These are phyloP conservation scores for Naganishia cerealis DNA, from an alignment of 1,284 basidiomycete genomes.

Conservation along the genomic window DNA sequence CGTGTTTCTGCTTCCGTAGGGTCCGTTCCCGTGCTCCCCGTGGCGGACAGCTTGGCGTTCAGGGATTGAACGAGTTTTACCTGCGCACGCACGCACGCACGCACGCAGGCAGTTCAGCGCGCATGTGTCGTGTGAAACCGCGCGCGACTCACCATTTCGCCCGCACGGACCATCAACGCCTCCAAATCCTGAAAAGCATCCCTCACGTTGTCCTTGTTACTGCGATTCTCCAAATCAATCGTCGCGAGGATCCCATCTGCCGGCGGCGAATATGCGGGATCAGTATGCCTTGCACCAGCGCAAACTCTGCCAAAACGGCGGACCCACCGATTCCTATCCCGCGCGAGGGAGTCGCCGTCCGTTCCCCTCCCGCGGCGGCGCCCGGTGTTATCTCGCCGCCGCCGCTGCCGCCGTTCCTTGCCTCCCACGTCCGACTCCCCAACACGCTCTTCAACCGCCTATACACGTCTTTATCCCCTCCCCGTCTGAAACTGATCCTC, in stretches of 20 bases:
- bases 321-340: conserved; percentile 26
- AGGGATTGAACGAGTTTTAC: conserved; percentile 78
- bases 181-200: conserved; percentile 85
- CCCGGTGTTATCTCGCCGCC: neutral
- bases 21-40: conserved; percentile 23
- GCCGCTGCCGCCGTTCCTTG: conserved; percentile 5
- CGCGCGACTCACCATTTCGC: conserved; percentile 70
- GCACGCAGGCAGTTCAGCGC: too few relatives aligned
- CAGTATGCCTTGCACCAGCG: too few relatives aligned
- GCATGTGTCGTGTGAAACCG: too few relatives aligned
- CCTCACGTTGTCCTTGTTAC: conserved; percentile 67
- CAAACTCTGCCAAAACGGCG: too few relatives aligned
- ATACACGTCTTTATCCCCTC: conserved; percentile 85
- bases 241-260: conserved; percentile 75
- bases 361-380: neutral
- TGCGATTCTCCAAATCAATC: conserved; percentile 68
- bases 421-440: conserved; percentile 74
- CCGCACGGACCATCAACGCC: conserved; percentile 84
- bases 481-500: conserved; percentile 79
- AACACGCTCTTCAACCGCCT: conserved; percentile 72
- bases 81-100: conserved; percentile 41
- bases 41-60: conserved; percentile 72
- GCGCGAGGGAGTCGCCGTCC: neutral
- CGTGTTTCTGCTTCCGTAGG: conserved; percentile 69
- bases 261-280: neutral